Percentiles rank a stretch among this genome's conserved stretches.
phyloP scores from a whole-genome alignment of 352 stramenopile genomes.

The Pythium brassicae region DNA sequence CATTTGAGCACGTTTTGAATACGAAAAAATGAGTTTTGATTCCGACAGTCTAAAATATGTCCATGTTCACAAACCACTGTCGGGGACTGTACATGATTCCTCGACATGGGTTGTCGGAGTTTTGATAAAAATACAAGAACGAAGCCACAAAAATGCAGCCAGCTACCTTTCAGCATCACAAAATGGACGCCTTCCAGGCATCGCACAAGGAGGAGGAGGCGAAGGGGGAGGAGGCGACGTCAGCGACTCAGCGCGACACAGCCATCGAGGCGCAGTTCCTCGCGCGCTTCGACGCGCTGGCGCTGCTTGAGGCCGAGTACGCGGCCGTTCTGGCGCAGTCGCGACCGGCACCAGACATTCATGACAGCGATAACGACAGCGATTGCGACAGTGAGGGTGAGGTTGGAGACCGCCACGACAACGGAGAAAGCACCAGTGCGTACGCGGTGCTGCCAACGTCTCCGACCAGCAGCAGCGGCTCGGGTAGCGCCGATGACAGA shows the following conservation, averaged over 20 bases:
- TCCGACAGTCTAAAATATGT: no score
- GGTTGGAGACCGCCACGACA: slow-evolving; percentile 1
- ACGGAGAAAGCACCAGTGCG: no score
- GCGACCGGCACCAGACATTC: background rate
- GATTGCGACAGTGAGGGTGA: slow-evolving; percentile 19
- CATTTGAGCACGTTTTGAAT: no score
- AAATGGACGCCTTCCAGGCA: no score
- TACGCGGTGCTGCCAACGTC: slow-evolving; percentile 21
- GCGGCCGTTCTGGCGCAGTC: slow-evolving; percentile 47
- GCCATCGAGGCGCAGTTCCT: slow-evolving; percentile 25
- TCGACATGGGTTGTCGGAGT: no score
- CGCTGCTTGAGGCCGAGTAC: slow-evolving; percentile 58
- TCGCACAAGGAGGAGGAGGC: background rate
- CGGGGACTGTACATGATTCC: no score
- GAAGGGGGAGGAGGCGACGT: no score
- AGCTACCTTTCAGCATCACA: no score
- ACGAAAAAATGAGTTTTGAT: no score
- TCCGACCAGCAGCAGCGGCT: background rate
- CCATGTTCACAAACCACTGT: no score
- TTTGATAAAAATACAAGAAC: no score
- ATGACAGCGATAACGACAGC: slow-evolving; percentile 16
- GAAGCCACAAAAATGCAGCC: no score
- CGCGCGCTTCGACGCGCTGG: slow-evolving; percentile 41
- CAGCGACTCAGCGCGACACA: background rate
- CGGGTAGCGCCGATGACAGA: slow-evolving; percentile 11